phyloP scores from a whole-genome alignment of 2,329 filamentous ascomycete species.

The Ophiognomonia clavigignenti-juglandacearum region DNA sequence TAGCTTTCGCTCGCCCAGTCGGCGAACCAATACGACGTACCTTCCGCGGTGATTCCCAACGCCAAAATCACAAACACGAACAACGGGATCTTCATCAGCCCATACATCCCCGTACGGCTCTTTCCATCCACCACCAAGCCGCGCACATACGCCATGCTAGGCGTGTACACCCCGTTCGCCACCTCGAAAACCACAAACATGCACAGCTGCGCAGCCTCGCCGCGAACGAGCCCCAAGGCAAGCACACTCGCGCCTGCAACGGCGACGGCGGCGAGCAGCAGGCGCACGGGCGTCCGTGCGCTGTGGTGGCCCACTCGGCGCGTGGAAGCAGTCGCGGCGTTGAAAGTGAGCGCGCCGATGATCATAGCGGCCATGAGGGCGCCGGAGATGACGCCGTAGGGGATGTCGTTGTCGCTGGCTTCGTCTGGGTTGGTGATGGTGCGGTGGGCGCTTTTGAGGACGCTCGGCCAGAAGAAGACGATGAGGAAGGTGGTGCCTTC shows the following conservation, averaged over 20 bases:
- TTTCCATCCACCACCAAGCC: constrained; percentile 24
- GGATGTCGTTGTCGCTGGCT: constrained; percentile 8
- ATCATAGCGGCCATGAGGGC: constrained; percentile 38
- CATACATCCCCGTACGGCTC: constrained; percentile 25
- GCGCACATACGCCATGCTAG: constrained; percentile 27
- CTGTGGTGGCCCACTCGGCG: not conserved
- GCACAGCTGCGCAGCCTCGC: constrained; percentile 22
- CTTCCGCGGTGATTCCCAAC: constrained; percentile 14
- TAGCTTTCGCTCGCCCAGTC: not conserved
- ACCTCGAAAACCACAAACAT: constrained; percentile 27
- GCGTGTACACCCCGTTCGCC: constrained; percentile 29
- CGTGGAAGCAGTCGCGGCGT: not conserved
- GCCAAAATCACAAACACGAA: constrained; percentile 19
- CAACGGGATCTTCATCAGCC: constrained; percentile 20
- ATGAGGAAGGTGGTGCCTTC: constrained; percentile 29
- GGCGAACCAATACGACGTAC: not conserved
- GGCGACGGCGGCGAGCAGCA: constrained; percentile 22
- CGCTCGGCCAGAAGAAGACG: constrained; percentile 28
- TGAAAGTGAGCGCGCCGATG: constrained; percentile 17
- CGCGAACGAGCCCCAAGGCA: constrained; percentile 16
- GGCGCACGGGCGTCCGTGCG: constrained; percentile 5
- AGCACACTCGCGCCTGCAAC: constrained; percentile 21
- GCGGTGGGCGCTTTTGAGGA: constrained; percentile 25
- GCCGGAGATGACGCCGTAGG: constrained; percentile 44
- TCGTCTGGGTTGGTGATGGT: not conserved